Evolutionary conservation across 805 yeast genomes (phyloP).

Genomic region (Yamadazyma takamatsuzukensis): DNA sequence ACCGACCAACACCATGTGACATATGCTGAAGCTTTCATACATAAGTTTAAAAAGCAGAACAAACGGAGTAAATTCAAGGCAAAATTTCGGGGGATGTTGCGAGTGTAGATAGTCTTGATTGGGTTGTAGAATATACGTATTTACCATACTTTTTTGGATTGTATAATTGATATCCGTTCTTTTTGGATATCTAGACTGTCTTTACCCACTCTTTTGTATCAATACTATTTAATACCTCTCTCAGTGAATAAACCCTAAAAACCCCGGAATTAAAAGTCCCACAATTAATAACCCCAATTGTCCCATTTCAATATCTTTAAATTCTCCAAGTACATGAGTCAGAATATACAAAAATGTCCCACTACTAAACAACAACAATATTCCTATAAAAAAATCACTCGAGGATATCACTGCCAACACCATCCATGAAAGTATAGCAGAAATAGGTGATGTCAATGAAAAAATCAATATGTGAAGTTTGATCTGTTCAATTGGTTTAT

Average conservation of each 20-base stretch:
- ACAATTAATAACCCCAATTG: slow-evolving; percentile 16
- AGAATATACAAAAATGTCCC: slow-evolving; percentile 76
- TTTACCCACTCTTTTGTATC: too few relatives aligned
- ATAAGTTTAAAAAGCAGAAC: slow-evolving; percentile 1
- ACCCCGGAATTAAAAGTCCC: slow-evolving; percentile 26
- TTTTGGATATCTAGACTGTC: too few relatives aligned
- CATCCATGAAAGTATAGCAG: slow-evolving; percentile 51
- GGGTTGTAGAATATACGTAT: too few relatives aligned
- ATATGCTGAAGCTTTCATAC: slow-evolving; percentile 9
- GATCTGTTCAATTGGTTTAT: slow-evolving; percentile 27
- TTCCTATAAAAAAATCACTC: slow-evolving; percentile 44
- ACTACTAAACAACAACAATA: slow-evolving; percentile 59
- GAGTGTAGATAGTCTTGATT: neutral
- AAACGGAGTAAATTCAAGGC: neutral
- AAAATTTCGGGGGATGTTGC: neutral
- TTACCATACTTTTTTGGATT: too few relatives aligned
- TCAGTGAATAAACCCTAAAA: slow-evolving; percentile 21
- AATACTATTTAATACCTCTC: slow-evolving; percentile 2
- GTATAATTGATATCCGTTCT: too few relatives aligned
- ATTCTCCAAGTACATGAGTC: slow-evolving; percentile 43
- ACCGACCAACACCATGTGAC: slow-evolving; percentile 5
- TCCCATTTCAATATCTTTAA: slow-evolving; percentile 2
- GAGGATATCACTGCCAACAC: slow-evolving; percentile 27
- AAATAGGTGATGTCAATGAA: slow-evolving; percentile 58
- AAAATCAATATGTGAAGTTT: slow-evolving; percentile 50